Conservation (phyloP, 2,329 filamentous ascomycete genomes). For the Aciculosporium take region DNA sequence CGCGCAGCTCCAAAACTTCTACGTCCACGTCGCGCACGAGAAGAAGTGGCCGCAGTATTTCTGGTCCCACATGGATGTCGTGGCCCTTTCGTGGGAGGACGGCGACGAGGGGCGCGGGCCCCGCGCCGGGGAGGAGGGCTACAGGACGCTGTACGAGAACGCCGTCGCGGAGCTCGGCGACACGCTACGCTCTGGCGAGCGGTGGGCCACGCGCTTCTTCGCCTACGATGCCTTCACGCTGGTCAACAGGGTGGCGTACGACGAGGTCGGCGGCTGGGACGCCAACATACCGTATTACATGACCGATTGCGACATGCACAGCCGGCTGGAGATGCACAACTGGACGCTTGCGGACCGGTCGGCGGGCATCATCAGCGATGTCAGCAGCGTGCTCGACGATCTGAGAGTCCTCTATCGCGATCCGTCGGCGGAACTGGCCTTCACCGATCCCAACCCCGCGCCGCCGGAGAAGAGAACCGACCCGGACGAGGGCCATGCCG, state of each 20-base stretch:
- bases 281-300: slow-evolving; percentile 43
- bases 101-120: slow-evolving; percentile 21
- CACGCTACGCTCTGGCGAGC: slow-evolving; percentile 17
- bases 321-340: slow-evolving; percentile 30
- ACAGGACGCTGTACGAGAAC: slow-evolving; percentile 28
- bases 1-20: slow-evolving; percentile 42
- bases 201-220: slow-evolving; percentile 42
- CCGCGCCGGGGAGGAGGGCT: slow-evolving; percentile 20
- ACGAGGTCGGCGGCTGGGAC: slow-evolving; percentile 41
- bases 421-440: slow-evolving; percentile 20
- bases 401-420: slow-evolving; percentile 31
- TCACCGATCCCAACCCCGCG: slow-evolving; percentile 23
- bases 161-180: slow-evolving; percentile 21
- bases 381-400: slow-evolving; percentile 30
- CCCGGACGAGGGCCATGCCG: too few relatives aligned
- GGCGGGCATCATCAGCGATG: slow-evolving; percentile 30
- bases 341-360: slow-evolving; percentile 25
- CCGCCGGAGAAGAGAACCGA: slow-evolving; percentile 11
- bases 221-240: slow-evolving; percentile 43
- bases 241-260: slow-evolving; percentile 38
- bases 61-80: slow-evolving; percentile 43
- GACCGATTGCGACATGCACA: slow-evolving; percentile 43
- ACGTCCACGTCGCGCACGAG: slow-evolving; percentile 29
- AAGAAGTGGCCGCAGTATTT: slow-evolving; percentile 35
- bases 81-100: slow-evolving; percentile 27